Evolutionary conservation across 371 early-diverging fungal genomes (phyloP), one percentile per base, ranked within the genome.

Genomic region (Capillidium heterosporum): DNA sequence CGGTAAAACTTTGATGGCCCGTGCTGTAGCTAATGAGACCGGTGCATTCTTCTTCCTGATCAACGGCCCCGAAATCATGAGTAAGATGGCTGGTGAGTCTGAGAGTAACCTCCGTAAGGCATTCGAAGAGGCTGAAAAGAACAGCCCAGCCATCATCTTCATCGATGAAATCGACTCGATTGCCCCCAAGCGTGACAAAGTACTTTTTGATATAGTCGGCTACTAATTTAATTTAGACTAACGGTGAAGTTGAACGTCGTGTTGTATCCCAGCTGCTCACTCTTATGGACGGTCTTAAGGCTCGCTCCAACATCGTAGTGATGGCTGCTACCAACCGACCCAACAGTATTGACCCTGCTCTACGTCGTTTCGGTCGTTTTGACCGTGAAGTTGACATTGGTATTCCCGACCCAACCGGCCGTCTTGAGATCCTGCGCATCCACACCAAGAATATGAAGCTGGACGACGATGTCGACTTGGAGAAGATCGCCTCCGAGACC

Each of bases 361-460:
- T 99, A 50, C 91, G 99, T 68, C 91, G 99, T 64, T 95, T 95
- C 70, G 99, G 99, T 48, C 92, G 99, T 63, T 99, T 99, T 74
- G 99, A 99, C 75, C 87, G 99, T 68, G 99, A 99, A 73, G 82
- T 99, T 23, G 98, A 98, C 69, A 99, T 99, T 70, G 99, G 99
- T 64, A 95, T 99, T 60, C 99, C 99, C 32, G 99, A 99, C 70
- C 94, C 93, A 24, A 89, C 88, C 59, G 99, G 99, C 49, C 87
- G 99, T 67, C 80, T 98, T 32, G 99, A 99, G 71, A 93, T 99
- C 57, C 77, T 99, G 59, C 84, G 98, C 60, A 98, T 99, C 62
- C 99, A 99, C 76, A 98, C 99, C 64, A 96, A 96, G 77, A 99
- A 99, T 75, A 97, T 99, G 96, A 90, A 89, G 72, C 71, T 99